These are phyloP conservation scores for Corynascus novoguineensis DNA, from an alignment of 495 filamentous ascomycete species.

Conservation along the genomic window DNA sequence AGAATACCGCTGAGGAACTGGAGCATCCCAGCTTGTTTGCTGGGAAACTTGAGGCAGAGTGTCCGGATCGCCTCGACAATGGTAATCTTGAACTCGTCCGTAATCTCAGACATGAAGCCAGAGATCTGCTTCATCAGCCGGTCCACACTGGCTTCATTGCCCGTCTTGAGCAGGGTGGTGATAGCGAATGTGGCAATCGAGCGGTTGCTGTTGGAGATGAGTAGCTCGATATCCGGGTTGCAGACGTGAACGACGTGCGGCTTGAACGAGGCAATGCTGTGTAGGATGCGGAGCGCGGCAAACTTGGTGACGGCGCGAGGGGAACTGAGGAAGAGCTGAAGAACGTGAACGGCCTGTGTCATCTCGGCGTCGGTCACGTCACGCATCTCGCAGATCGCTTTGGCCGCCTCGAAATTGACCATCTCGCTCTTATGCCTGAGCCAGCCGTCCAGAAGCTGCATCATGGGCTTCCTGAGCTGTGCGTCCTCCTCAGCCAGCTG, in stretches of 20 bases:
- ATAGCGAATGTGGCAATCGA: constrained; percentile 98
- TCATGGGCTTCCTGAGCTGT: constrained; percentile 86
- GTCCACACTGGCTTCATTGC: constrained; percentile 95
- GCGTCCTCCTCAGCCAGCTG: constrained; percentile 92
- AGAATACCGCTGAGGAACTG: constrained; percentile 91
- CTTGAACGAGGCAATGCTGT: constrained; percentile 92
- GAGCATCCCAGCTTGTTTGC: constrained; percentile 97
- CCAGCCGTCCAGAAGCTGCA: constrained; percentile 92
- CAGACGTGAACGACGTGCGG: constrained; percentile 86
- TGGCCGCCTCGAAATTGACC: constrained; percentile 99
- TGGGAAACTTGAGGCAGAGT: constrained; percentile 93
- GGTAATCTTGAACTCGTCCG: constrained; percentile 98
- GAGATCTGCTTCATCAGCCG: constrained; percentile 98
- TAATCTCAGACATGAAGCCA: constrained; percentile 95
- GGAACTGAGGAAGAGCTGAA: constrained; percentile 96
- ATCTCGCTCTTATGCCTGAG: constrained; percentile 98
- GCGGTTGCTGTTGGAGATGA: constrained; percentile 94
- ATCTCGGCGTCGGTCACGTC: constrained; percentile 91
- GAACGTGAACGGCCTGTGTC: constrained; percentile 83
- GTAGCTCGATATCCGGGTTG: constrained; percentile 92
- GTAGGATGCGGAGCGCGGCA: constrained; percentile 92
- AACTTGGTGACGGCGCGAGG: constrained; percentile 96
- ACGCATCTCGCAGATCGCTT: constrained; percentile 90
- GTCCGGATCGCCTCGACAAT: constrained; percentile 98
- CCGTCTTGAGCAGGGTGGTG: constrained; percentile 94